Evolutionary conservation across 495 filamentous ascomycete species (phyloP), one percentile per base, ranked within the genome.

Genomic region (Gamarada debralockiae): DNA sequence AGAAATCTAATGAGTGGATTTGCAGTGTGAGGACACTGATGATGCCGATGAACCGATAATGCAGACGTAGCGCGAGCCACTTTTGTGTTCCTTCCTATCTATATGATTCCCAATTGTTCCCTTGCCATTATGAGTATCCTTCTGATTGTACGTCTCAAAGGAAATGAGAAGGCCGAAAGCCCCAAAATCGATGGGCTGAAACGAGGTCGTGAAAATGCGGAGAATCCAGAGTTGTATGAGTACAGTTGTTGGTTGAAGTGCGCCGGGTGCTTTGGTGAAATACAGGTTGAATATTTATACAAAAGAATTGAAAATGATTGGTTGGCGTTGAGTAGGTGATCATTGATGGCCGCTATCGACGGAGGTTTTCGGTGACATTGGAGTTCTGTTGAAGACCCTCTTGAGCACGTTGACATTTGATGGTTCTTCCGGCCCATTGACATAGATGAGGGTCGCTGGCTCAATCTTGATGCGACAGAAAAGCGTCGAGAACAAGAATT

Each of bases 401-500:
- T 73, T 77, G 63, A 79, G 61, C 50, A 72, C 76, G 57, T 60
- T 67, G 22, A 69, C 65, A 38, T 68, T 73, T 3, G 33, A 14
- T 3, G 45, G 21, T 21, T 25, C 37, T 29, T 55, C 12, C 23
- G 72, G 65, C 27, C 69, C 68, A 8, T 73, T 64, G 37, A 78
- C 65, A 59, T 82, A 79, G 50, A 80, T 66, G 38, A 72, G 73
- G 2, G 70, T 73, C n/a, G 74, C 65, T n/a, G 73, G 74, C 21
- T 73, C 71, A 37, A 81, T 90, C 50, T 82, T 80, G 67, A 97
- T 87, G 52, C 80, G 81, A 67, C 90, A 93, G 70, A 98, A 96
- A 29, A 98, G 71, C 0, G 89, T 95, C n/a, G 93, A 95, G 67
- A 95, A 95, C 20, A 95, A 74, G 65, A 90, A 97, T 55, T 88